Conservation (phyloP, 495 filamentous ascomycete genomes). For the Trichoderma parareesei region DNA sequence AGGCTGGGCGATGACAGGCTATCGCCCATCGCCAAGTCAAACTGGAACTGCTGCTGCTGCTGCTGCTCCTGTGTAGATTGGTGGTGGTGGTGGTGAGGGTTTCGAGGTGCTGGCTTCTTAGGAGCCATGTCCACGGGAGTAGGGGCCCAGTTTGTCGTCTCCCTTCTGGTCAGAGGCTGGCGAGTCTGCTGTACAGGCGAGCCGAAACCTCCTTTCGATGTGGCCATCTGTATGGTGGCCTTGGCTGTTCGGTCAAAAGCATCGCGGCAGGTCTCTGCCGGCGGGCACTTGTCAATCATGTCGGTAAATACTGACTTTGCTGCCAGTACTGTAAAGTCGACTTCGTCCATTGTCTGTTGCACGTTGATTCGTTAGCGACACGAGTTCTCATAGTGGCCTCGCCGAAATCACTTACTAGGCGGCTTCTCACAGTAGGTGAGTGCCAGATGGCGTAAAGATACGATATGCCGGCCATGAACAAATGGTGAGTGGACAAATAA, state of each 20-base stretch:
- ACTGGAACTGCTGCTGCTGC: constrained; percentile 11
- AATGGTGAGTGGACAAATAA: constrained; percentile 90
- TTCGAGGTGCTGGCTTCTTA: constrained; percentile 12
- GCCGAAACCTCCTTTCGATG: constrained; percentile 74
- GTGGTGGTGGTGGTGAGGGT: constrained; percentile 14
- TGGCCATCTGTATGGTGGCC: constrained; percentile 86
- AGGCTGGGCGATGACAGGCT: constrained; percentile 12
- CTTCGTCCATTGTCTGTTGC: constrained; percentile 76
- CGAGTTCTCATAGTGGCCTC: background rate
- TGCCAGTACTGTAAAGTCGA: constrained; percentile 92
- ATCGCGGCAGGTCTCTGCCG: constrained; percentile 68
- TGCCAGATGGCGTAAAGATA: constrained; percentile 98
- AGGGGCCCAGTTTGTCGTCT: background rate
- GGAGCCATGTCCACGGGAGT: background rate
- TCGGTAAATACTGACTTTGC: constrained; percentile 56
- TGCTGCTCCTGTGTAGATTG: background rate
- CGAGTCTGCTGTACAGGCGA: constrained; percentile 20
- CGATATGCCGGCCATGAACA: constrained; percentile 96
- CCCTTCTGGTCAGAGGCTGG: constrained; percentile 1
- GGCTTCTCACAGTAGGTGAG: constrained; percentile 75
- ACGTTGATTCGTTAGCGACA: background rate
- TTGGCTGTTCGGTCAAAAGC: constrained; percentile 94
- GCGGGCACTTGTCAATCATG: constrained; percentile 34
- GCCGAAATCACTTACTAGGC: constrained; percentile 51
- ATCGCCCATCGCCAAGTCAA: constrained; percentile 12